Conservation (phyloP, 768 basidiomycete genomes). For the Tephrocybe sp. region DNA sequence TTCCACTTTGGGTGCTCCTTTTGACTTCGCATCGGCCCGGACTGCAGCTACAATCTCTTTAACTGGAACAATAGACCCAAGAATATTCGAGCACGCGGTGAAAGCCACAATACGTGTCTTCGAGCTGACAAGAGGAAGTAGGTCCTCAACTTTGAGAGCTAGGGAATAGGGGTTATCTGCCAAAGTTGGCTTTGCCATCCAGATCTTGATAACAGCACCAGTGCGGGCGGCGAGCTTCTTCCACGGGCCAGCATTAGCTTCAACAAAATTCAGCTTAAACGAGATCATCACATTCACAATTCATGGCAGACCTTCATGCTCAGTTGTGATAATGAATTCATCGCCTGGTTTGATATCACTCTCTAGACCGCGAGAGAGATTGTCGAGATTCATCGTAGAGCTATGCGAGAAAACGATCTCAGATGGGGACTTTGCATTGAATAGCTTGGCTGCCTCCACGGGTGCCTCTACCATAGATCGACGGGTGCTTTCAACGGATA, state of each 20-base stretch:
- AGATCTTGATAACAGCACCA: constrained; percentile 54
- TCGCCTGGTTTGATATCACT: constrained; percentile 53
- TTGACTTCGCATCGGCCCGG: constrained; percentile 45
- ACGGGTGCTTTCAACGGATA: constrained; percentile 48
- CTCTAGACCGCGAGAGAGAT: constrained; percentile 63
- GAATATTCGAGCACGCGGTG: constrained; percentile 72
- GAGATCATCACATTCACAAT: neutral
- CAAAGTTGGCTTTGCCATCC: constrained; percentile 48
- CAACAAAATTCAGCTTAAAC: neutral
- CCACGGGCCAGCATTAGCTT: constrained; percentile 78
- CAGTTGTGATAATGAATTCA: constrained; percentile 75
- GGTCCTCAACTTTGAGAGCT: constrained; percentile 46
- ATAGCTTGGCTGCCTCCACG: constrained; percentile 50
- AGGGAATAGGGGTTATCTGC: constrained; percentile 68
- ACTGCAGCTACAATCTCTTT: constrained; percentile 52
- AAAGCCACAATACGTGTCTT: constrained; percentile 74
- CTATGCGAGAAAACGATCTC: constrained; percentile 69
- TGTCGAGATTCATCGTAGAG: constrained; percentile 68
- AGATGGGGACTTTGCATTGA: constrained; percentile 59
- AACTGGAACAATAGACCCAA: constrained; percentile 64
- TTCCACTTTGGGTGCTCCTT: constrained; percentile 60
- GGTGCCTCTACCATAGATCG: constrained; percentile 50
- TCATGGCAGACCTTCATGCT: constrained; percentile 64
- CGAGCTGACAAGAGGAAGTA: constrained; percentile 58
- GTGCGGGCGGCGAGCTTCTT: constrained; percentile 64